Percentiles rank a stretch among this genome's conserved stretches.
phyloP scores from a whole-genome alignment of 805 yeast species.

The Saturnispora galanensis region DNA sequence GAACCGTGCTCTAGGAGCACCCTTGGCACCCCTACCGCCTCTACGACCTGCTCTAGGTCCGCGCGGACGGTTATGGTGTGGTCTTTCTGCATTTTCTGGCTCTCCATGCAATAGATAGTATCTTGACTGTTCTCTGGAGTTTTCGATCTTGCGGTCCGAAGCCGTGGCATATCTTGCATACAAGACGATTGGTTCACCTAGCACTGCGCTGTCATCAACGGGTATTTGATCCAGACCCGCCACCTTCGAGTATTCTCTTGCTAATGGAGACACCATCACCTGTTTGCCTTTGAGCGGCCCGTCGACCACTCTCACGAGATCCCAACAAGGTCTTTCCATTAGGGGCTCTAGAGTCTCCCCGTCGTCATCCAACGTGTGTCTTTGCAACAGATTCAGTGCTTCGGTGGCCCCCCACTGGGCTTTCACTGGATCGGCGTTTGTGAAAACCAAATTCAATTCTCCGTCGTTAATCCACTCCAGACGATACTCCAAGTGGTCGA shows the following conservation, averaged over 20 bases:
- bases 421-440: slow-evolving; percentile 5
- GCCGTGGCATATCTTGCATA: slow-evolving; percentile 40
- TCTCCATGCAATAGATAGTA: slow-evolving; percentile 66
- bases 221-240: background rate
- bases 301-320: slow-evolving; percentile 5
- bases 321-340: slow-evolving; percentile 11
- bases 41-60: slow-evolving; percentile 13
- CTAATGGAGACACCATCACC: slow-evolving; percentile 6
- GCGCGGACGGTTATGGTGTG: slow-evolving; percentile 7
- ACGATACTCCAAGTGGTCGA: slow-evolving; percentile 26
- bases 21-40: background rate
- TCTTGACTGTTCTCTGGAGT: slow-evolving; percentile 48
- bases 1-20: background rate
- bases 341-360: background rate
- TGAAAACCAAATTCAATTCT: slow-evolving; percentile 45
- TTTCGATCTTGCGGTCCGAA: slow-evolving; percentile 46
- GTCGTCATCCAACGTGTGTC: background rate
- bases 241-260: background rate
- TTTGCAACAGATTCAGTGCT: background rate
- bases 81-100: slow-evolving; percentile 38
- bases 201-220: background rate
- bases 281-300: slow-evolving; percentile 3
- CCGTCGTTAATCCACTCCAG: slow-evolving; percentile 63
- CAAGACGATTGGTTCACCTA: slow-evolving; percentile 25
- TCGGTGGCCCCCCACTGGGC: slow-evolving; percentile 6